Percentiles rank a stretch among this genome's conserved stretches.
These are phyloP conservation scores for Chaetoceros muelleri DNA, from an alignment of 108 stramenopile species.

Conservation along the genomic window DNA sequence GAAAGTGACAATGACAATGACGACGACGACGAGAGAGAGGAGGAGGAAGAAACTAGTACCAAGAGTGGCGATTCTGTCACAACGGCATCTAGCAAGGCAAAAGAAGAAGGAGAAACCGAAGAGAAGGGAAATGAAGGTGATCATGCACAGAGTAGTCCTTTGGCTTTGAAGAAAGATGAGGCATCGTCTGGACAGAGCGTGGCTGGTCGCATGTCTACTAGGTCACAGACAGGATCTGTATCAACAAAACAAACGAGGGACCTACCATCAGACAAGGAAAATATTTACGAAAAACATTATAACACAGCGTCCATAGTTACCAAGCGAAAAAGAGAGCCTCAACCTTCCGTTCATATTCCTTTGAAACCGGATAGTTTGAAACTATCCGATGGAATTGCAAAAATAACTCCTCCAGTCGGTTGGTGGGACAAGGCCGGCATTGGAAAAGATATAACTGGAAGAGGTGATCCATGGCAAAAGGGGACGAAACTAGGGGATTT, in stretches of 20 bases:
- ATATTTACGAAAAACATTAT: background rate
- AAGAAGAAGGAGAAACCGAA: constrained; percentile 6
- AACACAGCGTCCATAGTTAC: background rate
- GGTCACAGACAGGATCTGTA: constrained; percentile 7
- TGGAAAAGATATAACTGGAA: constrained; percentile 45
- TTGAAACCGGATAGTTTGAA: constrained; percentile 29
- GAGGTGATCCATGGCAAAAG: constrained; percentile 60
- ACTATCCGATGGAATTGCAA: constrained; percentile 56
- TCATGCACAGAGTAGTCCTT: constrained; percentile 2
- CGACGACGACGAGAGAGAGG: constrained; percentile 12
- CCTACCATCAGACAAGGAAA: constrained; percentile 3
- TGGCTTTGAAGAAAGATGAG: background rate
- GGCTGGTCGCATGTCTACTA: background rate
- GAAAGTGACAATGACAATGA: too few species aligned
- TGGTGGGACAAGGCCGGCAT: constrained; percentile 42
- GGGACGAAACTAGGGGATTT: constrained; percentile 67
- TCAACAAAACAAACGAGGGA: background rate
- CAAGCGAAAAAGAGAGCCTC: background rate
- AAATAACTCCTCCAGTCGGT: constrained; percentile 54
- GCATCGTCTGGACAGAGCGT: background rate
- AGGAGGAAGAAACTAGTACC: constrained; percentile 4
- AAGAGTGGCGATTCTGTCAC: background rate
- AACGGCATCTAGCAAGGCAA: background rate
- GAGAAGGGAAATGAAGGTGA: constrained; percentile 14
- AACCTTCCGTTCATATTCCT: constrained; percentile 13